Evolutionary conservation across 345 rosid genomes (phyloP).

Genomic region (Syzygium jambos): DNA sequence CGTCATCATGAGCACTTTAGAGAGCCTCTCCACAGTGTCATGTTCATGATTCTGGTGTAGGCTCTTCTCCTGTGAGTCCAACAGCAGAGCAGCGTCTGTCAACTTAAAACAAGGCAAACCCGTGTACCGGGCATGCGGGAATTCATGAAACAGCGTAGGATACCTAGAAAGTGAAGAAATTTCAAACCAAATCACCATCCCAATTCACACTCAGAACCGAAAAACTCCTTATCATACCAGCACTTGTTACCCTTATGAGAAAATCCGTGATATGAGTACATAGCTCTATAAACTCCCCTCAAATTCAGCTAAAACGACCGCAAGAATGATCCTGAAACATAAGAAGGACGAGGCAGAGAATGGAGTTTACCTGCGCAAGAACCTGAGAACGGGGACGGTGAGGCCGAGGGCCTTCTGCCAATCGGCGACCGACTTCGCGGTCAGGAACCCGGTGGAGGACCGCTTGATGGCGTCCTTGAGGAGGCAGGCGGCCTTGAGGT

Average conservation of each 20-base stretch:
- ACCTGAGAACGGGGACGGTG: conserved; percentile 89
- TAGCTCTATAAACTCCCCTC: neutral
- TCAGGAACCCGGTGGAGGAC: conserved; percentile 78
- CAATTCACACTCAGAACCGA: neutral
- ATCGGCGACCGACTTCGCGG: conserved; percentile 76
- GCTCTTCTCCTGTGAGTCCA: conserved; percentile 67
- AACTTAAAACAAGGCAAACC: conserved; percentile 82
- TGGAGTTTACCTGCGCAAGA: conserved; percentile 54
- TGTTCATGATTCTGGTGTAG: conserved; percentile 55
- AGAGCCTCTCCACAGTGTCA: conserved; percentile 76
- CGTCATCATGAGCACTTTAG: conserved; percentile 86
- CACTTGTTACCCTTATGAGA: neutral
- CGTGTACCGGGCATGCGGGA: conserved; percentile 71
- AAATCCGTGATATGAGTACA: neutral
- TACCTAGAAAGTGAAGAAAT: conserved; percentile 38
- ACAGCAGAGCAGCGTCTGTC: conserved; percentile 73
- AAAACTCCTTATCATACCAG: neutral
- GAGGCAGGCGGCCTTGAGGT: conserved; percentile 86
- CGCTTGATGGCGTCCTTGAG: conserved; percentile 92
- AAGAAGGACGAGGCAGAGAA: neutral
- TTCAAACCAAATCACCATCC: neutral
- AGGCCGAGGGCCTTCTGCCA: conserved; percentile 96
- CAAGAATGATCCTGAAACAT: neutral
- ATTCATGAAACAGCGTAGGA: conserved; percentile 84
- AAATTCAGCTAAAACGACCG: neutral